These are phyloP conservation scores for Oleoguttula mirabilis DNA, from an alignment of 495 filamentous ascomycete genomes.

Conservation along the genomic window DNA sequence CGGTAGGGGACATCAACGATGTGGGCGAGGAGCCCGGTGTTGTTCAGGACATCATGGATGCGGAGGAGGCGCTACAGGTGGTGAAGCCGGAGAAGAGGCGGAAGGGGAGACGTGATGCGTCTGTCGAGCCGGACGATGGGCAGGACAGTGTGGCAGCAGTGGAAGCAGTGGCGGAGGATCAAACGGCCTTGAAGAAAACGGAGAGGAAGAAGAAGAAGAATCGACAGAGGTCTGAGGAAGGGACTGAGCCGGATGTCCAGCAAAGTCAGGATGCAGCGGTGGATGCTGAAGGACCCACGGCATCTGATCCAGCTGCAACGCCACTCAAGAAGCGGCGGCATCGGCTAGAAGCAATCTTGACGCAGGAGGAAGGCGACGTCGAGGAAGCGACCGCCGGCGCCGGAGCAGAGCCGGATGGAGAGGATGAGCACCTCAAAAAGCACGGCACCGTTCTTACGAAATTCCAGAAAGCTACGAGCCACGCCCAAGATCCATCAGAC, in stretches of 20 bases:
- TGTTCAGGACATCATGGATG: background rate
- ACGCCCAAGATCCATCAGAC: constrained; percentile 5
- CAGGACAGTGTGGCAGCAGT: background rate
- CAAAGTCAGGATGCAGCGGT: no score
- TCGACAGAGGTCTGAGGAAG: no score
- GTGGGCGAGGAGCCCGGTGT: background rate
- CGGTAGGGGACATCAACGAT: background rate
- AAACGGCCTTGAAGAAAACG: background rate
- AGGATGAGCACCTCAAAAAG: constrained; percentile 18
- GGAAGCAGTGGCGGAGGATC: background rate
- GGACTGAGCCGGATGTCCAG: background rate
- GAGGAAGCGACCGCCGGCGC: background rate
- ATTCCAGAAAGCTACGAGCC: constrained; percentile 26
- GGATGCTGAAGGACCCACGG: no score
- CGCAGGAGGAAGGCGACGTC: constrained; percentile 13
- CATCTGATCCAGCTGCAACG: no score
- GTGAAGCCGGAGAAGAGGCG: constrained; percentile 3
- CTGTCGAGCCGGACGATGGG: background rate
- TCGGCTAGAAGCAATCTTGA: constrained; percentile 13
- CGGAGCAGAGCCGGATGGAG: no score
- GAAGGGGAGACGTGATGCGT: background rate
- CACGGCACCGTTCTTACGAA: constrained; percentile 28
- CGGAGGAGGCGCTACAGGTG: background rate
- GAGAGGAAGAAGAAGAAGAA: background rate
- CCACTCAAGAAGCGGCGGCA: constrained; percentile 22